A percentile compares a stretch with the other conserved stretches of the same genome.
Conservation (phyloP, 1,284 basidiomycete genomes). For the Melanopsichium pennsylvanicum region DNA sequence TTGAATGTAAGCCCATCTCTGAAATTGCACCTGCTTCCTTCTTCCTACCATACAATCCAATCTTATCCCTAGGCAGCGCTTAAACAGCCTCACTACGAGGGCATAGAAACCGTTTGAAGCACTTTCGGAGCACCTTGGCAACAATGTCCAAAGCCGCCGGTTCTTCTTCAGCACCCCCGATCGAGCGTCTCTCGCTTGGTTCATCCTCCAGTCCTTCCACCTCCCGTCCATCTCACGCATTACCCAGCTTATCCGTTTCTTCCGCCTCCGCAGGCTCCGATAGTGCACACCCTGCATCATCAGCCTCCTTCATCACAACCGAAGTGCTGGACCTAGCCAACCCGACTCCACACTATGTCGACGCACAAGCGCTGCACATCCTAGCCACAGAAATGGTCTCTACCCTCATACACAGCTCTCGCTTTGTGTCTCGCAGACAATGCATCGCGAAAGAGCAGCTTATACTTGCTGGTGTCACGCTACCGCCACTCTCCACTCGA, state of each 20-base stretch:
- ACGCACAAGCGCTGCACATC: conserved; percentile 81
- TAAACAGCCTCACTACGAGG: no score
- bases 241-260: conserved; percentile 18
- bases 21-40: no score
- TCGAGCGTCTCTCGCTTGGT: conserved; percentile 37
- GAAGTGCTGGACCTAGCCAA: conserved; percentile 64
- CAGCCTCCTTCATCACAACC: conserved; percentile 32
- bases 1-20: no score
- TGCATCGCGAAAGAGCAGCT: conserved; percentile 68
- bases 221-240: conserved; percentile 32
- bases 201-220: conserved; percentile 15
- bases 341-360: conserved; percentile 70
- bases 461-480: conserved; percentile 23
- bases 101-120: no score
- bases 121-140: no score
- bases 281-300: conserved; percentile 7
- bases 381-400: conserved; percentile 78
- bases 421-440: conserved; percentile 67
- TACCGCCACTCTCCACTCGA: conserved; percentile 4
- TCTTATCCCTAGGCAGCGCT: no score
- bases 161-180: conserved; percentile 9
- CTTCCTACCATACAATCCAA: background rate
- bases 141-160: conserved; percentile 23
- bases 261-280: conserved; percentile 6
- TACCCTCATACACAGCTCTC: conserved; percentile 41